Conservation (phyloP, 208 protist species). For the Leishmania major region DNA sequence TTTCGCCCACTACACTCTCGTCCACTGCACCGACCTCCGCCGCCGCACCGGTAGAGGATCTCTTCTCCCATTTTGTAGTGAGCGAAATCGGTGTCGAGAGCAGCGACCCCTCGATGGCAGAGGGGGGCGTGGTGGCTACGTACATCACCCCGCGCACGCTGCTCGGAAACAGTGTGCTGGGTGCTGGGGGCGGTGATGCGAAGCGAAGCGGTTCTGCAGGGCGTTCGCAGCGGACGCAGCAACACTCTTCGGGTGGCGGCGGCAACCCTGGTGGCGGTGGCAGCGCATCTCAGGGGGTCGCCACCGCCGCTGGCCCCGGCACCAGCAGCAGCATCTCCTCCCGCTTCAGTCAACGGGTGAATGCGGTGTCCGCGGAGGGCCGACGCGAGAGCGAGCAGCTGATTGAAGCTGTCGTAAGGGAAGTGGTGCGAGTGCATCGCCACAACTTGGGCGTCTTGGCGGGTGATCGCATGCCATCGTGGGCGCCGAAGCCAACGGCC, state of each 20-base stretch:
- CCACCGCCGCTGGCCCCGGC: not conserved
- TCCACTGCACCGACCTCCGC: slow-evolving; percentile 1
- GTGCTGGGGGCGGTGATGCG: not conserved
- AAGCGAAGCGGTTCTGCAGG: slow-evolving; percentile 20
- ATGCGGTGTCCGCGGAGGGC: slow-evolving; percentile 28
- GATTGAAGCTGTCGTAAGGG: slow-evolving; percentile 48
- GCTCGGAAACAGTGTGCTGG: not conserved
- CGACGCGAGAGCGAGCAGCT: slow-evolving; percentile 48
- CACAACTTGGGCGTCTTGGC: slow-evolving; percentile 57
- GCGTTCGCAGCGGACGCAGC: slow-evolving; percentile 2
- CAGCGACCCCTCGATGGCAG: slow-evolving; percentile 11
- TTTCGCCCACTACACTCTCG: not conserved
- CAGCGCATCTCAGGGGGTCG: slow-evolving; percentile 3
- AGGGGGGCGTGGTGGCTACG: slow-evolving; percentile 17
- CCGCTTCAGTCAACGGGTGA: slow-evolving; percentile 8
- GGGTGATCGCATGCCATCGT: slow-evolving; percentile 28
- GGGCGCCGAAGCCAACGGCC: slow-evolving; percentile 2
- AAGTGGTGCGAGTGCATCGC: slow-evolving; percentile 65
- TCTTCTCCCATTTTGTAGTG: slow-evolving; percentile 13
- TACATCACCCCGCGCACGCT: slow-evolving; percentile 37
- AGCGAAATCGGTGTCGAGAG: slow-evolving; percentile 29
- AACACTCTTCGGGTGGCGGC: slow-evolving; percentile 9
- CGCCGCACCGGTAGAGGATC: slow-evolving; percentile 6
- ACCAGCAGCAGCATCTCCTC: not conserved
- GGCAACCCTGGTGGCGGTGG: slow-evolving; percentile 1